Percentiles rank a stretch among this genome's conserved stretches.
Conservation (phyloP, 2,329 filamentous ascomycete genomes). For the Leptographium galeiforme region DNA sequence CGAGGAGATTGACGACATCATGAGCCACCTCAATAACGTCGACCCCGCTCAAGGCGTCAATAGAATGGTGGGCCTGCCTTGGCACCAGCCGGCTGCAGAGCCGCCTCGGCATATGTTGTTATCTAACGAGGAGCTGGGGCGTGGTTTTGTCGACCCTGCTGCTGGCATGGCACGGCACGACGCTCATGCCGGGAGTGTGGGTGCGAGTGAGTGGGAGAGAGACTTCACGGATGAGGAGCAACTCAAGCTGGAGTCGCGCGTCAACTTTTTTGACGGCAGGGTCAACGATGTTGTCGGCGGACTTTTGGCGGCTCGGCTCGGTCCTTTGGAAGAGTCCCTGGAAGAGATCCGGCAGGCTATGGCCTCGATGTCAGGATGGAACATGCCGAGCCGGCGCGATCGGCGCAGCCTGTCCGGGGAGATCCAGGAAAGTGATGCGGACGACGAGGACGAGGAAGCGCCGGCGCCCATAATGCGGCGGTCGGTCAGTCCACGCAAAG, state of each 20-base stretch:
- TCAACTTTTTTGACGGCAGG: slow-evolving; percentile 80
- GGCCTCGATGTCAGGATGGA: slow-evolving; percentile 35
- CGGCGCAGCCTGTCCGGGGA: slow-evolving; percentile 59
- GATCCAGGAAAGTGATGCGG: slow-evolving; percentile 70
- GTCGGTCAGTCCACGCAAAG: slow-evolving; percentile 63
- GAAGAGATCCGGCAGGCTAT: slow-evolving; percentile 61
- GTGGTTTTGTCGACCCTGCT: slow-evolving; percentile 45
- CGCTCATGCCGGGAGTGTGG: slow-evolving; percentile 46
- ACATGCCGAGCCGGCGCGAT: slow-evolving; percentile 41
- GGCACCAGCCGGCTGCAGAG: slow-evolving; percentile 26
- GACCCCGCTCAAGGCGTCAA: slow-evolving; percentile 65
- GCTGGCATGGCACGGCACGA: slow-evolving; percentile 30
- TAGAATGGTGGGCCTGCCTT: slow-evolving; percentile 35
- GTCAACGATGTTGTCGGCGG: slow-evolving; percentile 77
- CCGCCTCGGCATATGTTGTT: slow-evolving; percentile 26
- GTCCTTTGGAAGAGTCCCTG: slow-evolving; percentile 70
- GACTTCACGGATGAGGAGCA: slow-evolving; percentile 73
- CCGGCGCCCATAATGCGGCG: slow-evolving; percentile 44
- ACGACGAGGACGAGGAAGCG: slow-evolving; percentile 75
- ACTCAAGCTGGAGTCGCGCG: slow-evolving; percentile 66
- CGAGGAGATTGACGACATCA: slow-evolving; percentile 84
- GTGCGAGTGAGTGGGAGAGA: slow-evolving; percentile 85
- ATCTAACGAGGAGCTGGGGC: slow-evolving; percentile 41
- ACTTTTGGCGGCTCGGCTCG: slow-evolving; percentile 61
- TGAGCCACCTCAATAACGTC: slow-evolving; percentile 67